phyloP scores from a whole-genome alignment of 179 eudicot genomes.

The Silene coronaria region DNA sequence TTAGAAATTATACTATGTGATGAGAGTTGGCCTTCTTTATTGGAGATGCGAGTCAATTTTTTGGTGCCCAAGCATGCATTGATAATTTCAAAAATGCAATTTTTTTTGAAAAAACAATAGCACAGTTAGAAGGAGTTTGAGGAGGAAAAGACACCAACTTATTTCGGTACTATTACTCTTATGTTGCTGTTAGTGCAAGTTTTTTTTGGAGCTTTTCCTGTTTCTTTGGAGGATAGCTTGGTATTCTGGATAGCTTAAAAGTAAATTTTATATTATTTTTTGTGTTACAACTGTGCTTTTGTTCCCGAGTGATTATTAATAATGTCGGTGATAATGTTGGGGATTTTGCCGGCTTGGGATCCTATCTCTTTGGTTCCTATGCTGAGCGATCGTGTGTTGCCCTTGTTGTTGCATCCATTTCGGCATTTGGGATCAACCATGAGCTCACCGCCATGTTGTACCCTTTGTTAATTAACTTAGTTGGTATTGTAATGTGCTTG shows the following conservation, averaged over 20 bases:
- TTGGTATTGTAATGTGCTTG: constrained; percentile 78
- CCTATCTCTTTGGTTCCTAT: constrained; percentile 89
- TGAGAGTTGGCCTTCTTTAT: too few species aligned
- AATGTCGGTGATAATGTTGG: constrained; percentile 96
- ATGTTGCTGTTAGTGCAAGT: too few species aligned
- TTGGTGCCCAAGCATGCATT: too few species aligned
- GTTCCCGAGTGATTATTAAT: constrained; percentile 80
- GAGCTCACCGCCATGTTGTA: constrained; percentile 74
- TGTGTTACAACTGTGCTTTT: background rate
- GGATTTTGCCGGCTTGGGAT: constrained; percentile 97
- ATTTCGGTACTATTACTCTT: too few species aligned
- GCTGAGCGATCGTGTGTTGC: constrained; percentile 94
- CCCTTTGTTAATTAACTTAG: constrained; percentile 66
- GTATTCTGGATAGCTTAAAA: too few species aligned
- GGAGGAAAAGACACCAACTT: constrained; percentile 23
- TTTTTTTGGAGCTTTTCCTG: too few species aligned
- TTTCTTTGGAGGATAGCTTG: too few species aligned
- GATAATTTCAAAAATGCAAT: too few species aligned
- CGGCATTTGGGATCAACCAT: constrained; percentile 77
- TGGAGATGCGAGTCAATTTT: too few species aligned
- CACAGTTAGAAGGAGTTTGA: constrained; percentile 50
- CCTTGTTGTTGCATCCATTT: constrained; percentile 88
- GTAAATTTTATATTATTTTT: too few species aligned
- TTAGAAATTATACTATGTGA: too few species aligned
- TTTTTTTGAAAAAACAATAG: too few species aligned